A percentile compares a stretch with the other conserved stretches of the same genome.
phyloP scores from a whole-genome alignment of 129 eudicot species.

The sunflower (Helianthus annuus) region HanXRQr2.0-SUNRISE NC_035442.2:108946269-108946768 shows the following conservation, averaged over 20 bases:
- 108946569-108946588: constrained; percentile 67
- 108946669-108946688: constrained; percentile 77
- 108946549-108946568: constrained; percentile 59
- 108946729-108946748: constrained; percentile 76
- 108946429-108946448: constrained; percentile 68
- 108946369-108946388: background rate
- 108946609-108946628: constrained; percentile 63
- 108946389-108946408: constrained; percentile 61
- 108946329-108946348: constrained; percentile 16
- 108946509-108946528: constrained; percentile 7
- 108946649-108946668: constrained; percentile 79
- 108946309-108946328: constrained; percentile 45
- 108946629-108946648: constrained; percentile 75
- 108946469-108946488: constrained; percentile 17
- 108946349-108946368: background rate
- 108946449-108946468: constrained; percentile 62
- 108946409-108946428: constrained; percentile 73
- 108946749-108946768: constrained; percentile 91
- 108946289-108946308: constrained; percentile 74
- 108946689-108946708: constrained; percentile 47
- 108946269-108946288: constrained; percentile 89
- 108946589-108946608: constrained; percentile 62
- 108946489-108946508: constrained; percentile 22
- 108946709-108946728: constrained; percentile 79
- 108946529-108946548: background rate